Evolutionary conservation across 108 stramenopile species (phyloP).

Genomic region (Skeletonema costatum): DNA sequence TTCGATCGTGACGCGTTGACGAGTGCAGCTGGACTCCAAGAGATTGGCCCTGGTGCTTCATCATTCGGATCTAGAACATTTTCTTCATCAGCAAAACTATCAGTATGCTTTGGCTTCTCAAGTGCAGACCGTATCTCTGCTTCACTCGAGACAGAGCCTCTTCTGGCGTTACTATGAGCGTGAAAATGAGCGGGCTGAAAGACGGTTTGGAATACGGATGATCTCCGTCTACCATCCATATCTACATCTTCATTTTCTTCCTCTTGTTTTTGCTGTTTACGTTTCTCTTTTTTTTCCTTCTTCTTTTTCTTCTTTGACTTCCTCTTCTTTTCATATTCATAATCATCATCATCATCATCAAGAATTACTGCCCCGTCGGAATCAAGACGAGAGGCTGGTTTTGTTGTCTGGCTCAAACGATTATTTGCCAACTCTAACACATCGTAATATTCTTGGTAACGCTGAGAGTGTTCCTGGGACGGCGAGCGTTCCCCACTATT

Average conservation of each 20-base stretch:
- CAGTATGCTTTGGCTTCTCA: background rate
- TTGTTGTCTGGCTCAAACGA: slow-evolving; percentile 7
- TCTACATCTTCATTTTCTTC: background rate
- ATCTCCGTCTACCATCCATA: slow-evolving; percentile 8
- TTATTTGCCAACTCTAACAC: slow-evolving; percentile 38
- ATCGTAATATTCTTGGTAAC: slow-evolving; percentile 41
- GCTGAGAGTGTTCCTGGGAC: background rate
- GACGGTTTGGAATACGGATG: slow-evolving; percentile 12
- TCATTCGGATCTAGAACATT: slow-evolving; percentile 26
- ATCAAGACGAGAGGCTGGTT: background rate
- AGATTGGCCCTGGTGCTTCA: slow-evolving; percentile 11
- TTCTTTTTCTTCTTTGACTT: slow-evolving; percentile 28
- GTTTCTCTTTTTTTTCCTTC: slow-evolving; percentile 20
- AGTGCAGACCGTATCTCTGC: background rate
- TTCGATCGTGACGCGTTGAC: slow-evolving; percentile 25
- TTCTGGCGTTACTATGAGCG: background rate
- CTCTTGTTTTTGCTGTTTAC: slow-evolving; percentile 2
- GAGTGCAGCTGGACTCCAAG: slow-evolving; percentile 39
- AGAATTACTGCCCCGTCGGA: background rate
- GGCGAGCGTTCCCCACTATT: background rate
- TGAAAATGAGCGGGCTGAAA: slow-evolving; percentile 7
- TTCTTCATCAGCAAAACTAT: slow-evolving; percentile 2
- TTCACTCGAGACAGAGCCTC: background rate
- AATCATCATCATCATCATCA: background rate
- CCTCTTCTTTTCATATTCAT: background rate